phyloP scores from a whole-genome alignment of 129 eudicot species.

The Escallonia rubra region DNA sequence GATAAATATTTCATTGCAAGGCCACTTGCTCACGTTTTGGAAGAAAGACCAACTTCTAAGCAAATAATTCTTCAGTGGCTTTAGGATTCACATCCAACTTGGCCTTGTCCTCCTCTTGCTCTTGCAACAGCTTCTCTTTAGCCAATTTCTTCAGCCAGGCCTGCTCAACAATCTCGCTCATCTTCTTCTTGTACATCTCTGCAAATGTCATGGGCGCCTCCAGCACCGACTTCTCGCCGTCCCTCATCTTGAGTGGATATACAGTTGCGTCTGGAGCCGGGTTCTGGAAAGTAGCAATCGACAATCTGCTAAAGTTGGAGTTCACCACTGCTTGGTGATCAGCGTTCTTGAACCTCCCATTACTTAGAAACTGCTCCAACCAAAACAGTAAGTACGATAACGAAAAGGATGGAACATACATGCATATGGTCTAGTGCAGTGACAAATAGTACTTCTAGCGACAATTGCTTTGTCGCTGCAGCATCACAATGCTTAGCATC shows the following conservation, averaged over 20 bases:
- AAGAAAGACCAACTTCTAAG: constrained; percentile 14
- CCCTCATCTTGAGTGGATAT: constrained; percentile 67
- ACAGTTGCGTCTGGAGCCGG: constrained; percentile 81
- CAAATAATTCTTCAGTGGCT: constrained; percentile 25
- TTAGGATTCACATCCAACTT: constrained; percentile 31
- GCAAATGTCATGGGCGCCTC: constrained; percentile 64
- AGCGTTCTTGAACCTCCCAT: constrained; percentile 94
- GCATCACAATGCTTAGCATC: too few species aligned
- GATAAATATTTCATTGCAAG: not conserved
- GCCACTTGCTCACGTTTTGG: too few species aligned
- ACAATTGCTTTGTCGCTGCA: too few species aligned
- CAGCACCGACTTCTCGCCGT: constrained; percentile 63
- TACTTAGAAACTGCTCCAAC: constrained; percentile 54
- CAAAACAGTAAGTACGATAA: too few species aligned
- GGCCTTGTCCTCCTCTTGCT: constrained; percentile 25
- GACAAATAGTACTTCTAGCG: too few species aligned
- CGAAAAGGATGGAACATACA: too few species aligned
- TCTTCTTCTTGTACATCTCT: constrained; percentile 88
- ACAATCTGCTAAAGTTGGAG: constrained; percentile 62
- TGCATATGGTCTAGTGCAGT: too few species aligned
- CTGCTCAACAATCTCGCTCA: constrained; percentile 59
- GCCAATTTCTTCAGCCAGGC: constrained; percentile 70
- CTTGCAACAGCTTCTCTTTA: constrained; percentile 34
- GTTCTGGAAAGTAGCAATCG: constrained; percentile 88
- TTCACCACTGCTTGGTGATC: constrained; percentile 98